phyloP scores from a whole-genome alignment of 2,329 filamentous ascomycete species.

The Fusarium haematococcum region DNA sequence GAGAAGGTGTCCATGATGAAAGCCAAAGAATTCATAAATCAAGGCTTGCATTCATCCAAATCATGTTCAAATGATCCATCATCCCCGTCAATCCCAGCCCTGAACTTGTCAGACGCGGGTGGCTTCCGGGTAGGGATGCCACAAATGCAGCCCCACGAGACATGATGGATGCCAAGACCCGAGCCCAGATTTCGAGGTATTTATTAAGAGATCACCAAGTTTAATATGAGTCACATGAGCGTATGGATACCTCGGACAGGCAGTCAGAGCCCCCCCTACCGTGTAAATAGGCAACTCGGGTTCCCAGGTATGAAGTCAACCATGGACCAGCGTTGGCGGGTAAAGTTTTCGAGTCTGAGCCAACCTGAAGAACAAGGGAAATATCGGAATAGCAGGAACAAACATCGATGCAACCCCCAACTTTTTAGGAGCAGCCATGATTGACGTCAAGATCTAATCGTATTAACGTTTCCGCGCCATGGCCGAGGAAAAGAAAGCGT shows the following conservation, averaged over 20 bases:
- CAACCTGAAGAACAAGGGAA: neutral
- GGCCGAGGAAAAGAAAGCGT: neutral
- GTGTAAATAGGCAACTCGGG: neutral
- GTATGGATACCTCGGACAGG: neutral
- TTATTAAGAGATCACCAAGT: neutral
- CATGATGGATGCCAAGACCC: constrained; percentile 2
- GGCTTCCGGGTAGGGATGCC: constrained; percentile 1
- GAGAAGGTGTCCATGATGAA: neutral
- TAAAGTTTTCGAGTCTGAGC: neutral
- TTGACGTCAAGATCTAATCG: constrained; percentile 3
- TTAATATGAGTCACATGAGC: neutral
- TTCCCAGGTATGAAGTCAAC: neutral
- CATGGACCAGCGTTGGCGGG: neutral
- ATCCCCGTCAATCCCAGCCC: neutral
- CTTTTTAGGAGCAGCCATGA: neutral
- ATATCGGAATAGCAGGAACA: neutral
- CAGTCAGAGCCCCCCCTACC: neutral
- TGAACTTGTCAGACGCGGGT: neutral
- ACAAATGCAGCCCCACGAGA: neutral
- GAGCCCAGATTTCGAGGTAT: neutral
- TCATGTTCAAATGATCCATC: neutral
- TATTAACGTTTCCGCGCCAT: neutral
- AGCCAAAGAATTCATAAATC: neutral
- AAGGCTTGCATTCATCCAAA: neutral
- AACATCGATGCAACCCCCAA: neutral